Evolutionary conservation across 305 asterid species (phyloP).

Genomic region (Ajuga reptans): DNA sequence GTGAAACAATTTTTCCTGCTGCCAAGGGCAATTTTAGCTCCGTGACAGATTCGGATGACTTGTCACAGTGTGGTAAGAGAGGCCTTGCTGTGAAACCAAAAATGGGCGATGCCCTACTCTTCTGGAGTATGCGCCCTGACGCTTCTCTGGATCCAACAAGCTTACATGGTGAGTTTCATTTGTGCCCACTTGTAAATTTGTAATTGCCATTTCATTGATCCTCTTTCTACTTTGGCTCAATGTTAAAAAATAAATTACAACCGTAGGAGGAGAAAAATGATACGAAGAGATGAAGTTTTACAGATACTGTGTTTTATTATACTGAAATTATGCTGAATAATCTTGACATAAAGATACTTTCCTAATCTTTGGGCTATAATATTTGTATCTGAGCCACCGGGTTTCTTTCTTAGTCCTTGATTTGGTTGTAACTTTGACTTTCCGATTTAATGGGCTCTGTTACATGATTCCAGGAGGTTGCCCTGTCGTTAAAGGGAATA

Average conservation of each 20-base stretch:
- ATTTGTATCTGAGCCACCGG: not conserved
- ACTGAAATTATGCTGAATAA: not conserved
- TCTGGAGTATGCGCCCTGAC: slow-evolving; percentile 91
- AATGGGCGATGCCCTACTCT: slow-evolving; percentile 73
- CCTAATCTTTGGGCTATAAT: not conserved
- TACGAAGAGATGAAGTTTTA: not conserved
- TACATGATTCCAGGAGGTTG: slow-evolving; percentile 39
- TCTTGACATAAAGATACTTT: not conserved
- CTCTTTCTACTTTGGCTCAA: not conserved
- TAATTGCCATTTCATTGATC: not conserved
- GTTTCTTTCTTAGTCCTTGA: not conserved
- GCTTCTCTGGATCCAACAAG: slow-evolving; percentile 66
- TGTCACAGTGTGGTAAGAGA: slow-evolving; percentile 66
- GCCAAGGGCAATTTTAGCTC: slow-evolving; percentile 62
- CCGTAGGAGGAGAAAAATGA: not conserved
- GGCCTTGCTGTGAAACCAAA: slow-evolving; percentile 69
- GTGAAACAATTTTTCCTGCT: slow-evolving; percentile 83
- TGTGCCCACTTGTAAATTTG: not conserved
- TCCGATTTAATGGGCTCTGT: not conserved
- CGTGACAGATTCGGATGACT: slow-evolving; percentile 49
- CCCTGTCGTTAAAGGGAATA: slow-evolving; percentile 48
- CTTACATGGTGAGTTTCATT: slow-evolving; percentile 61
- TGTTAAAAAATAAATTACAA: not conserved
- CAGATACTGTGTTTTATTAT: not conserved
- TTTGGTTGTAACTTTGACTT: not conserved